Evolutionary conservation across 2,329 filamentous ascomycete genomes (phyloP), one percentile per base, ranked within the genome.

Genomic region (Tolypocladium inflatum): DNA sequence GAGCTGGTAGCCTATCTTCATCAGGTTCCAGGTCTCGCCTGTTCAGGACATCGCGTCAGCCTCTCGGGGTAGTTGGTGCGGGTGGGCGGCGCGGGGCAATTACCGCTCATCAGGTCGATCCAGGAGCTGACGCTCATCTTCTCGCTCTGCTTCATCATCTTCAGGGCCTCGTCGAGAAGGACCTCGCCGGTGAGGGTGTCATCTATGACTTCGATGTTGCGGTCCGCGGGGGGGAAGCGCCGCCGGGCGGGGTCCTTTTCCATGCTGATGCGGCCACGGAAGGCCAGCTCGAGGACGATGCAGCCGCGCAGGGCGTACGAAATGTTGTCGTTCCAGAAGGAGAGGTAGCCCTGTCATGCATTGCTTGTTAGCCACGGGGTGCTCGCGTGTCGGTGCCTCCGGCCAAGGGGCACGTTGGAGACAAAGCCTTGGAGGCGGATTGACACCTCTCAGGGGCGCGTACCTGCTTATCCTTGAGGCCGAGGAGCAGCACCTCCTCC

Each of bases 261-360:
- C 94, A 99, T 99, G 82, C 89, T 93, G 75, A 99, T 89, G 67
- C 94, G 89, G 70, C 94, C 94, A 63, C 94, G 84, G 76, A 99
- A 96, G 62, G 94, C 94, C 67, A 99, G 80, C 76, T 99, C 94
- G 74, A 97, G 90, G 65, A 99, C 94, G 72, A 99, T 99, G 77
- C 94, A 99, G 71, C 94, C 94, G 73, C 94, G 87, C 62, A 99
- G 82, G 64, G 94, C 94, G 74, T 99, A 99, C 60, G 92, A 97
- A 70, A 99, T 99, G 78, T 99, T 99, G 77, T 99, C 94, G 77
- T 99, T 99, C 94, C 94, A 99, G 77, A 99, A 99, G 37, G 93
- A 97, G 63, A 99, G 86, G 72, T 99, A 97, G 64, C 94, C 94
- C 91, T 96, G 71, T 56, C 37, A 43, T 43, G 53, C n/a, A n/a